Percentiles rank a stretch among this genome's conserved stretches.
Evolutionary conservation across 495 filamentous ascomycete genomes (phyloP).

Genomic region (Penicillium pulvis): DNA sequence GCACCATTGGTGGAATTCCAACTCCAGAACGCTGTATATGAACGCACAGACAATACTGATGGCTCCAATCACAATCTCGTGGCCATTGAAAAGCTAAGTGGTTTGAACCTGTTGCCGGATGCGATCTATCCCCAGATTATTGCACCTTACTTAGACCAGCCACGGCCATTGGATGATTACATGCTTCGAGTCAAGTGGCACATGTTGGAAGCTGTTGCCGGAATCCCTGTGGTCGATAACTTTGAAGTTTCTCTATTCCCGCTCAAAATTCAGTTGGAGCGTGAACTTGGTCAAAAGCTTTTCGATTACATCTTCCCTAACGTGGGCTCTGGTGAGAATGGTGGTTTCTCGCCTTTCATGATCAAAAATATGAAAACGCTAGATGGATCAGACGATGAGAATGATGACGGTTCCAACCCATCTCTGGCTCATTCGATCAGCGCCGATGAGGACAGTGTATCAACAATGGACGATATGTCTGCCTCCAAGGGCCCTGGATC

Average conservation of each 20-base stretch:
- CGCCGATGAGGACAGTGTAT: slow-evolving; percentile 31
- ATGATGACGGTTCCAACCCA: slow-evolving; percentile 38
- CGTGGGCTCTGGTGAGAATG: slow-evolving; percentile 62
- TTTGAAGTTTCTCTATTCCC: slow-evolving; percentile 96
- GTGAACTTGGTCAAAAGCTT: slow-evolving; percentile 87
- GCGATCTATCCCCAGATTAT: slow-evolving; percentile 97
- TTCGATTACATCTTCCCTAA: slow-evolving; percentile 99
- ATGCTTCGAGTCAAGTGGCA: slow-evolving; percentile 96
- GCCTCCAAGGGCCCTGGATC: slow-evolving; percentile 60
- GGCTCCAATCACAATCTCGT: slow-evolving; percentile 93
- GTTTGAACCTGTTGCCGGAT: slow-evolving; percentile 84
- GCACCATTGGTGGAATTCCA: slow-evolving; percentile 95
- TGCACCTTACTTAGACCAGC: slow-evolving; percentile 76
- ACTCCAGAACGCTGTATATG: slow-evolving; percentile 83
- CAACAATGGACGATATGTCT: slow-evolving; percentile 35
- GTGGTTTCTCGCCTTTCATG: slow-evolving; percentile 78
- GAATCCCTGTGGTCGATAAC: slow-evolving; percentile 94
- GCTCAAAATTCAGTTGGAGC: slow-evolving; percentile 90
- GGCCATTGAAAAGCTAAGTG: slow-evolving; percentile 79
- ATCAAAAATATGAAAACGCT: slow-evolving; percentile 71
- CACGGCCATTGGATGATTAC: slow-evolving; percentile 57
- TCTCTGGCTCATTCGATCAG: slow-evolving; percentile 29
- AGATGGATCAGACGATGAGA: slow-evolving; percentile 57
- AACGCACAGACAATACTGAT: slow-evolving; percentile 93
- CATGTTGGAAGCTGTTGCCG: slow-evolving; percentile 96